Percentiles rank a stretch among this genome's conserved stretches.
Evolutionary conservation across 331 rosid species (phyloP).

Genomic region (Arachis monticola): DNA sequence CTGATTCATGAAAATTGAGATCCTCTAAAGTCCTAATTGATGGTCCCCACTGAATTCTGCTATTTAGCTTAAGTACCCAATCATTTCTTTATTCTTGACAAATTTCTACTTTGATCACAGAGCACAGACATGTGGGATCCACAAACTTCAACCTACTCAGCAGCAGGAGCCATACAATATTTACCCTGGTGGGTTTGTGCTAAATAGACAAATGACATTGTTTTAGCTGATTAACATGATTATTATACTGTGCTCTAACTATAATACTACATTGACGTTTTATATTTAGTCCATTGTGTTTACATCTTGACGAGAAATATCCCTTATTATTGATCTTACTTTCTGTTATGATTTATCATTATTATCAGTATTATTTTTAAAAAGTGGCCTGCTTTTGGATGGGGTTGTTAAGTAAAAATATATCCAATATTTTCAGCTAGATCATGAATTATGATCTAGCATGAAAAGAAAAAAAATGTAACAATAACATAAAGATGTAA

Average conservation of each 20-base stretch:
- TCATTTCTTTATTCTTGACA: slow-evolving; percentile 32
- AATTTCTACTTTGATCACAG: slow-evolving; percentile 53
- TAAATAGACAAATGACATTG: slow-evolving; percentile 35
- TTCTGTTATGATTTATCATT: background rate
- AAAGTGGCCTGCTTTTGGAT: background rate
- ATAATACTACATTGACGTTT: background rate
- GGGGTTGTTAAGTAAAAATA: slow-evolving; percentile 10
- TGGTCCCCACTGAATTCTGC: background rate
- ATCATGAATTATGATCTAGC: slow-evolving; percentile 25
- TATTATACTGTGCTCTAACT: slow-evolving; percentile 25
- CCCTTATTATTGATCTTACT: background rate
- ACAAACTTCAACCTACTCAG: slow-evolving; percentile 95
- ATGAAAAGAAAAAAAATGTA: slow-evolving; percentile 9
- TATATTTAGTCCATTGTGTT: slow-evolving; percentile 11
- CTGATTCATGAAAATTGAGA: slow-evolving; percentile 20
- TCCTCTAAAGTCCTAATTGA: background rate
- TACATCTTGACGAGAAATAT: slow-evolving; percentile 20
- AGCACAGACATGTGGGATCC: slow-evolving; percentile 98
- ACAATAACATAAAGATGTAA: no score
- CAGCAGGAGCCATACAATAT: slow-evolving; percentile 99
- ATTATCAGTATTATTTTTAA: background rate
- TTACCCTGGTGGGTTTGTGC: slow-evolving; percentile 75
- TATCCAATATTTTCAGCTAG: background rate
- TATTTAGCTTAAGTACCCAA: slow-evolving; percentile 2
- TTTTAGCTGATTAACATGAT: slow-evolving; percentile 30